Conservation (phyloP, 257 asterid species). For the Asclepias syriaca region DNA sequence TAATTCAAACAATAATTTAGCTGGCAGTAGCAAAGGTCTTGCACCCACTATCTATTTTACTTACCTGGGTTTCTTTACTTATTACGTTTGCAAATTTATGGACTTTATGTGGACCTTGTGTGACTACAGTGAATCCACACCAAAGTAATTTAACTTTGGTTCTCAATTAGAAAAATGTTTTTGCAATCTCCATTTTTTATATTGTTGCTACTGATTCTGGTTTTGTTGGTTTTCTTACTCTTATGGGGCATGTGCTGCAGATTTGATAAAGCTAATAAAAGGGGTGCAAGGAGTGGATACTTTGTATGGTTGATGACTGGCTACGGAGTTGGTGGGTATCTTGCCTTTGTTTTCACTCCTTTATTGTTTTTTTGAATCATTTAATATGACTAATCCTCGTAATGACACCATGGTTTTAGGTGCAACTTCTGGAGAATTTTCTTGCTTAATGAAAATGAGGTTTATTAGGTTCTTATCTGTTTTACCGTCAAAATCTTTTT, state of each 20-base stretch:
- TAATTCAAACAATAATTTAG: neutral
- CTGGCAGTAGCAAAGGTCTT: neutral
- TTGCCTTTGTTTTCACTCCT: conserved; percentile 11
- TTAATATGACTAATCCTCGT: neutral
- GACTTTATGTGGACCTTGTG: neutral
- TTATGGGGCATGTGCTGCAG: conserved; percentile 35
- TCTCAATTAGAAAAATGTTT: neutral
- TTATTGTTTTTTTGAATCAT: conserved; percentile 1
- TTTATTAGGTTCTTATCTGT: neutral
- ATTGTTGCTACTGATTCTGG: neutral
- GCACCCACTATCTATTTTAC: neutral
- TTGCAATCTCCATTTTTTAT: neutral
- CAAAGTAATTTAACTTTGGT: neutral
- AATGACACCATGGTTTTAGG: neutral
- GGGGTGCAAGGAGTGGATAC: conserved; percentile 65
- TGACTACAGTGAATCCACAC: neutral
- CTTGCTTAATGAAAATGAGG: neutral
- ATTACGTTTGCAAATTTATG: neutral
- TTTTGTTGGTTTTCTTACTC: neutral
- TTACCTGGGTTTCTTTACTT: neutral
- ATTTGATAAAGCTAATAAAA: conserved; percentile 79
- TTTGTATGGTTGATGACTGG: conserved; percentile 80
- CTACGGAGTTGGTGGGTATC: conserved; percentile 76
- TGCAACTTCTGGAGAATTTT: neutral
- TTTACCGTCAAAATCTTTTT: too few species aligned